Conservation (phyloP, 2,329 filamentous ascomycete genomes). For the Neofusicoccum parvum region DNA sequence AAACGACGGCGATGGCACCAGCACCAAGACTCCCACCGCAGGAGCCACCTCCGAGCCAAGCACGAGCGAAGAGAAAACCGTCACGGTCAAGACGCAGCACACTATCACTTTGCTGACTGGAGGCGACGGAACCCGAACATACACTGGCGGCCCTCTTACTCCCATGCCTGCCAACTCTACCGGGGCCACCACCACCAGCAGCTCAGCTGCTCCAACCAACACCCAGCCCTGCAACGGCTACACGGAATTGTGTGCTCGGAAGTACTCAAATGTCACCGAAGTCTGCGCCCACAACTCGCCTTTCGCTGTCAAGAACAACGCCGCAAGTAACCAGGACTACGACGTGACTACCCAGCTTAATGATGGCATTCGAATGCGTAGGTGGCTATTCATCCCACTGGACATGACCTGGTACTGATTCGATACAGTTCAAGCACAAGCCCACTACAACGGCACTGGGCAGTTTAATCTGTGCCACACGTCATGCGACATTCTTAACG, state of each 20-base stretch:
- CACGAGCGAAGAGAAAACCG: slow-evolving; percentile 9
- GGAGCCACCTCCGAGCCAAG: not conserved
- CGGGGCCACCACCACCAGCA: slow-evolving; percentile 28
- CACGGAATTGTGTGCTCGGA: slow-evolving; percentile 41
- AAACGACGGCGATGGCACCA: not conserved
- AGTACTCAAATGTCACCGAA: slow-evolving; percentile 46
- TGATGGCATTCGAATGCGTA: slow-evolving; percentile 42
- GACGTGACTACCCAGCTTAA: slow-evolving; percentile 42
- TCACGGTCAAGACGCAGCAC: slow-evolving; percentile 6
- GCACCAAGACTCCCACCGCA: not conserved
- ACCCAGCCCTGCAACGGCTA: slow-evolving; percentile 47
- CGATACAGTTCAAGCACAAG: slow-evolving; percentile 60
- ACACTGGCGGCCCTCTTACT: slow-evolving; percentile 16
- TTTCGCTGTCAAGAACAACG: slow-evolving; percentile 38
- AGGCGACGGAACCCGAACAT: slow-evolving; percentile 3
- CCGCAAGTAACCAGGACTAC: slow-evolving; percentile 40
- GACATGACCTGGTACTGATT: not conserved
- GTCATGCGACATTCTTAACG: slow-evolving; percentile 78
- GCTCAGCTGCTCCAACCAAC: slow-evolving; percentile 37
- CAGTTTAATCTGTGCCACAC: slow-evolving; percentile 77
- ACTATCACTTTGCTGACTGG: slow-evolving; percentile 20
- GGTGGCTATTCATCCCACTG: not conserved
- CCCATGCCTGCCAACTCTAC: not conserved
- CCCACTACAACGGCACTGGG: slow-evolving; percentile 59
- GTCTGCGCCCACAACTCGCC: slow-evolving; percentile 45